These are phyloP conservation scores for Excoecaria agallocha DNA, from an alignment of 345 rosid genomes.

Conservation along the genomic window DNA sequence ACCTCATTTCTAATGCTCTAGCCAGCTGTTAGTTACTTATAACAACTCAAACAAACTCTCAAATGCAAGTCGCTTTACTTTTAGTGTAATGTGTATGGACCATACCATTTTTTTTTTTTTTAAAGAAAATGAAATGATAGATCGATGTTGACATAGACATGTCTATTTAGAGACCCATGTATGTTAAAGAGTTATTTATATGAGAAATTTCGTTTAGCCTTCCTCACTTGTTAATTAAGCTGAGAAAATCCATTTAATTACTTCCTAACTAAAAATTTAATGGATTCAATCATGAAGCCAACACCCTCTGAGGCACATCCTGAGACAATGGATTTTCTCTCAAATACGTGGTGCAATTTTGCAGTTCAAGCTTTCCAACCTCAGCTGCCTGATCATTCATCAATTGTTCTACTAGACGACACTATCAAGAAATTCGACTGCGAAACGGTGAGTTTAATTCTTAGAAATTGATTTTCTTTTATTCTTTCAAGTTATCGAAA, in stretches of 20 bases:
- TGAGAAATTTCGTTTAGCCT: neutral
- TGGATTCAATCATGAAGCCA: slow-evolving; percentile 41
- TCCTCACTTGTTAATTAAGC: slow-evolving; percentile 16
- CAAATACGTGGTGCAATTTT: slow-evolving; percentile 81
- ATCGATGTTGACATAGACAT: slow-evolving; percentile 3
- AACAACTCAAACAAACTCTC: too few relatives aligned
- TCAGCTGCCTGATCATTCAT: slow-evolving; percentile 40
- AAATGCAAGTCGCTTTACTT: too few relatives aligned
- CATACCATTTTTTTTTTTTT: neutral
- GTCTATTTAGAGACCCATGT: neutral
- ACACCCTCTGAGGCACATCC: slow-evolving; percentile 86
- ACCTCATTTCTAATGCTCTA: too few relatives aligned
- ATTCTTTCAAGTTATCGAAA: neutral
- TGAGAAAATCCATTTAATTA: neutral
- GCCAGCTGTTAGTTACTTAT: too few relatives aligned
- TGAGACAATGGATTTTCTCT: slow-evolving; percentile 87
- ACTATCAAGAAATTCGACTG: slow-evolving; percentile 45
- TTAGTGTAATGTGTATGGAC: neutral
- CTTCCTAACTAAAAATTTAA: slow-evolving; percentile 9
- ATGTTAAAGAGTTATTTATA: slow-evolving; percentile 20
- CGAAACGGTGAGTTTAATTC: slow-evolving; percentile 40
- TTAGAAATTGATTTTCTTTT: neutral
- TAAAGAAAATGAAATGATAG: slow-evolving; percentile 2
- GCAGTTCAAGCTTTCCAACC: slow-evolving; percentile 83
- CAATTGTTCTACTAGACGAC: slow-evolving; percentile 47